Conservation (phyloP, 2,329 filamentous ascomycete genomes). For the Colletotrichum incanum region DNA sequence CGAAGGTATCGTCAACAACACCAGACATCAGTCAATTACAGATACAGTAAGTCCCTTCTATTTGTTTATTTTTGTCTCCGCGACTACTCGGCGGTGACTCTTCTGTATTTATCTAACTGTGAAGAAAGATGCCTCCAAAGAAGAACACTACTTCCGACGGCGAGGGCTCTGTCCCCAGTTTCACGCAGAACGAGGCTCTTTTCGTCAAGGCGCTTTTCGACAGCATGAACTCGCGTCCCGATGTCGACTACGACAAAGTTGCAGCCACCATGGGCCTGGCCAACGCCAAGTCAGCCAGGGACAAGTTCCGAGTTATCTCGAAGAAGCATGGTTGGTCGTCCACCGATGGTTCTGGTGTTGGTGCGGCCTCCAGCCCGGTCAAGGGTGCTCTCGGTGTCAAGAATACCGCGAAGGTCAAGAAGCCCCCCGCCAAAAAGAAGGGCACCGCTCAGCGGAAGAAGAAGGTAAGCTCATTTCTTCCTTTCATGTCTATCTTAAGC, state of each 20-base stretch:
- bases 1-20: background rate
- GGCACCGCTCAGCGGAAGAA: conserved; percentile 47
- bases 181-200: conserved; percentile 55
- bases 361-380: conserved; percentile 45
- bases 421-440: conserved; percentile 52
- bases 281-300: conserved; percentile 59
- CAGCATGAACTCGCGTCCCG: conserved; percentile 58
- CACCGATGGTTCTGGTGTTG: conserved; percentile 35
- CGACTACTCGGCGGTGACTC: background rate
- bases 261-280: conserved; percentile 53
- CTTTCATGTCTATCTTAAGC: background rate
- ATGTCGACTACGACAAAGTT: conserved; percentile 59
- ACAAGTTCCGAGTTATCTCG: conserved; percentile 59
- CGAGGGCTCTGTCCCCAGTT: conserved; percentile 44
- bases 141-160: conserved; percentile 45
- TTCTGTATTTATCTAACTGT: background rate
- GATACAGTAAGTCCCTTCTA: background rate
- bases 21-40: background rate
- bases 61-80: background rate
- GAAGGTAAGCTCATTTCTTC: conserved; percentile 11
- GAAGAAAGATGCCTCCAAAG: conserved; percentile 52
- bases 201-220: conserved; percentile 61
- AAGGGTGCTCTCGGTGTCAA: conserved; percentile 43
- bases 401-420: conserved; percentile 52
- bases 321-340: conserved; percentile 58